Conservation (phyloP, 2,329 filamentous ascomycete genomes). For the Helminthosporium solani region DNA sequence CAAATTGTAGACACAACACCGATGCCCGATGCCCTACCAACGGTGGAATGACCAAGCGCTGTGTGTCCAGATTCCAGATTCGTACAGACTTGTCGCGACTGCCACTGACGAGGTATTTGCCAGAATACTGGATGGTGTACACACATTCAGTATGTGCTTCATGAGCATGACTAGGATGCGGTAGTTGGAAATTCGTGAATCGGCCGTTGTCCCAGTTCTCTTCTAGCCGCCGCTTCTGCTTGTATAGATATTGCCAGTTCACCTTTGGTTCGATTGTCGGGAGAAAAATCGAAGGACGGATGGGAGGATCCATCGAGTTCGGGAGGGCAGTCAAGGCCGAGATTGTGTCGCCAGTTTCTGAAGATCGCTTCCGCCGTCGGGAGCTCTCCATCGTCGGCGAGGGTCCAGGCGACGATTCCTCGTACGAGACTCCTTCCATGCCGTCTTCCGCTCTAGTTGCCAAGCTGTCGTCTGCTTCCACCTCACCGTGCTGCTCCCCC, state of each 20-base stretch:
- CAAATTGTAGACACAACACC: conserved; percentile 92
- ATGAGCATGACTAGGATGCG: conserved; percentile 74
- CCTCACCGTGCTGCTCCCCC: conserved; percentile 35
- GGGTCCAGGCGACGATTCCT: conserved; percentile 18
- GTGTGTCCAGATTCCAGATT: conserved; percentile 85
- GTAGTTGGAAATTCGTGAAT: conserved; percentile 84
- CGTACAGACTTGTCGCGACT: conserved; percentile 86
- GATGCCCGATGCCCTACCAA: conserved; percentile 78
- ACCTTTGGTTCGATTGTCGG: conserved; percentile 58
- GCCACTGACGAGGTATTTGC: conserved; percentile 85
- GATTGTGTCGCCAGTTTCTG: conserved; percentile 10
- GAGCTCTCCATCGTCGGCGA: conserved; percentile 17
- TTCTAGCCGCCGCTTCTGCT: conserved; percentile 80
- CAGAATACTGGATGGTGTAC: conserved; percentile 88
- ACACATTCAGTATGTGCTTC: conserved; percentile 92
- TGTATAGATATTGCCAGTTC: conserved; percentile 93
- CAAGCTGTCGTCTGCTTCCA: conserved; percentile 46
- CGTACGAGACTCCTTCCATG: conserved; percentile 43
- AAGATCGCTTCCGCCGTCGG: conserved; percentile 19
- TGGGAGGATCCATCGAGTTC: conserved; percentile 24
- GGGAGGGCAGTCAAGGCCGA: conserved; percentile 10
- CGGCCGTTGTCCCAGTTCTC: conserved; percentile 86
- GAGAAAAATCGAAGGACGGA: conserved; percentile 37
- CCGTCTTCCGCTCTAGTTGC: conserved; percentile 30
- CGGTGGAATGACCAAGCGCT: conserved; percentile 72